These are phyloP conservation scores for Aspergillus saccharolyticus DNA, from an alignment of 495 filamentous ascomycete genomes.

Conservation along the genomic window DNA sequence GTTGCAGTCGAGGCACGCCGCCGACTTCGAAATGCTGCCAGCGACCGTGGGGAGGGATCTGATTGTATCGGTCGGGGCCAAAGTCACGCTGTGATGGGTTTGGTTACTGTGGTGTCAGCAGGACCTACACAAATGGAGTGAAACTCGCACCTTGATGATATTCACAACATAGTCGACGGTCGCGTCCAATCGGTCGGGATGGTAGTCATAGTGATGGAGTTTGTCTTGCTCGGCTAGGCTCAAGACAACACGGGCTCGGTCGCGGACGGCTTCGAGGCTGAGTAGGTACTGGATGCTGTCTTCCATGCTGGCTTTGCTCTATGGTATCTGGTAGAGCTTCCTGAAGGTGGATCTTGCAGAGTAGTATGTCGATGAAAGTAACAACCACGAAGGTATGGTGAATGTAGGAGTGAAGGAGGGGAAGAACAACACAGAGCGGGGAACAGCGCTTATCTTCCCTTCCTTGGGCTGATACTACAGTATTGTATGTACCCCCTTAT, in stretches of 20 bases:
- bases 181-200: conserved; percentile 22
- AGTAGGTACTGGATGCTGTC: conserved; percentile 29
- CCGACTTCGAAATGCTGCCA: conserved; percentile 91
- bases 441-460: not conserved
- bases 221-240: conserved; percentile 26
- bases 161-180: conserved; percentile 29
- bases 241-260: conserved; percentile 29
- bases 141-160: conserved; percentile 27
- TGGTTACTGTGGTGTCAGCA: not conserved
- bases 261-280: conserved; percentile 36
- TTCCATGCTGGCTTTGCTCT: conserved; percentile 7
- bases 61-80: conserved; percentile 45
- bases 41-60: conserved; percentile 68
- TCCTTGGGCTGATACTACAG: conserved; percentile 2
- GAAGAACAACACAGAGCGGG: not conserved
- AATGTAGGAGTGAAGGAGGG: not conserved
- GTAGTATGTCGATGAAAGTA: not conserved
- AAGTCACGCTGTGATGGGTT: conserved; percentile 43
- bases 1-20: conserved; percentile 66
- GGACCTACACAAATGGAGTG: too few relatives aligned
- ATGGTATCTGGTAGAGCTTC: not conserved
- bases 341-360: not conserved
- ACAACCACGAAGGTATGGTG: not conserved
- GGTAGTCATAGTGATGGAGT: conserved; percentile 33
- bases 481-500: too few relatives aligned